Base-by-base conservation (phyloP, 129 eudicot genomes). In the Cynara cardunculus region DNA sequence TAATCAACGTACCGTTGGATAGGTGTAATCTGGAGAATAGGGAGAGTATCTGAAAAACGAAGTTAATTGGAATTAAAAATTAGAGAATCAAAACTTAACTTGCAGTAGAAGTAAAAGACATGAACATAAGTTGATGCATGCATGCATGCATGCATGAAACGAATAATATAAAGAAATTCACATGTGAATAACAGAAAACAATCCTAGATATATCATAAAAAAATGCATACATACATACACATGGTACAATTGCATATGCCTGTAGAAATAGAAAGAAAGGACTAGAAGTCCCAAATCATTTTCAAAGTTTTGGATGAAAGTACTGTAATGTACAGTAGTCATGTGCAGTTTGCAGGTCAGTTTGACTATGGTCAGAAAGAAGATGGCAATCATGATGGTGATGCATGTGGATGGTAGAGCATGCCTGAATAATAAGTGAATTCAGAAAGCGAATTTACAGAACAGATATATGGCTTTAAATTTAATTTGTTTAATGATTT, bases 21-120 rank as follows among this genome's bases (percentile, higher is more conserved):
- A 94, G 9, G 92, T 81, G 83, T 91, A 94, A 64, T 94, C 98
- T 0, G 97, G 88, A 26, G 97, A 90, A 89, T 91, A 91, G 2
- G 98, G 91, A 4, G 97, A 88, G 88, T 88, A 94, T 89, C 98
- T 94, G 93, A 39, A 84, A 28, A 84, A 59, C 18, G 31, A 56
- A 35, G 74, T 18, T 41, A 18, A 2, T 19, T 13, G 1, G 49
- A 3, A 44, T 19, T 2, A 62, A 4, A 71, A 61, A 78, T 39
- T 81, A 65, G 68, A 31, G 73, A 72, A 34, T n/a, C 7, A n/a
- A 64, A 72, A 75, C 69, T 4, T 72, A 69, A 46, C 88, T 78
- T 87, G 84, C 12, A 28, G 24, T n/a, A 4, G 74, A 86, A 79
- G 84, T 75, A 77, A 85, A 56, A 56, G 5, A 56, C 69, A 22